Base-by-base conservation (phyloP, 108 stramenopile genomes). In the Cylindrotheca fusiformis region DNA sequence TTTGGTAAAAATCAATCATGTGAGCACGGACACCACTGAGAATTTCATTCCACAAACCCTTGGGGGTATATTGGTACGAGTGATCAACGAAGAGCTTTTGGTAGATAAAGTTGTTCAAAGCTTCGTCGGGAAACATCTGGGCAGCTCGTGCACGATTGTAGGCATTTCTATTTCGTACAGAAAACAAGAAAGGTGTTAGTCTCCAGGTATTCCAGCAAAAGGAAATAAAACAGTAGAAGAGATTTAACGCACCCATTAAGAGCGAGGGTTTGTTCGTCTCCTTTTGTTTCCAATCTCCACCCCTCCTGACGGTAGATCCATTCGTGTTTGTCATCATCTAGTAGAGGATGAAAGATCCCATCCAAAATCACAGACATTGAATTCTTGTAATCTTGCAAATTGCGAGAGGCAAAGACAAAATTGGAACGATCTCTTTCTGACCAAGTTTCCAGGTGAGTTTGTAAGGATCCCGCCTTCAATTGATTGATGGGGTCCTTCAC, bases 141-240 rank as follows among this genome's bases (percentile, higher is more conserved):
- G 88, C 95, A 1, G 91, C 96, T 61, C 95, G 96, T 90, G 96
- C 95, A 65, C 96, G 88, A 67, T 84, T 92, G 77, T 75, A 96
- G 26, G 58, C 72, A 28, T 73, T 73, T 20, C 72, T 73, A 20
- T n/a, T n/a, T 51, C 12, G 22, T 20, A 4, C 21, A 14, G 10
- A 51, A 51, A 18, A 51, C 21, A 51, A 18, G 5, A 51, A 51
- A 51, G 24, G 21, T 51, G 49, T 18, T 12, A 23, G 5, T 14
- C 12, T 51, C 12, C 12, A 4, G 21, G 10, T 18, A 46, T 18
- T 20, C 51, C 19, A 21, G 12, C 12, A 52, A 22, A 52, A 52
- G 20, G 51, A 52, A 22, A n/a, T n/a, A n/a, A n/a, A 18, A n/a
- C n/a, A n/a, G n/a, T n/a, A n/a, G 22, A 10, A 31, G 27, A 50